Evolutionary conservation across 805 yeast species (phyloP), one percentile per base, ranked within the genome.

Genomic region (fission yeast (Schizosaccharomyces pombe)): DNA sequence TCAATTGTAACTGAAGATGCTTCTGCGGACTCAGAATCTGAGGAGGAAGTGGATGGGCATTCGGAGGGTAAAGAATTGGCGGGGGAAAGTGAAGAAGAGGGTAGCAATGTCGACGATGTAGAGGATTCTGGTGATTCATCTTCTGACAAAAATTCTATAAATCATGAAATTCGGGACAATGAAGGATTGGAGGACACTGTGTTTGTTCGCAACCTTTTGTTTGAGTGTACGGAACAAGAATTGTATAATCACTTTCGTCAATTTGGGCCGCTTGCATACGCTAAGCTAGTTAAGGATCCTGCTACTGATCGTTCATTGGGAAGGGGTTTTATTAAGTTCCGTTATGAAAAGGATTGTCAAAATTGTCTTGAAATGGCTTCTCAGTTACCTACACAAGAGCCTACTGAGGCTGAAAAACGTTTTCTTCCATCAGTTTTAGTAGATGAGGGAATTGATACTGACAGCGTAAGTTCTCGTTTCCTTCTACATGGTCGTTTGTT

Each of bases 401-500:
- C 78, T 12, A 75, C 82, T 4, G 64, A 75, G 0, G 78, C 86
- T 3, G 52, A 55, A 34, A 57, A 62, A 22, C 70, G 85, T 63
- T 73, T 91, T 61, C 79, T 91, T 56, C 81, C 96, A 11, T 98
- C 89, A 65, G 96, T 89, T 65, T 26, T 43, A 6, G 49, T 26
- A 16, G 49, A 43, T 8, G 49, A 43, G 26, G 8, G 14, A 22
- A 94, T 85, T 52, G 78, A 85, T 31, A 83, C 94, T 26, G 77
- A 75, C 54, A 30, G 14, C 29, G 30, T 22, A 16, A 24, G 16
- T 1, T 19, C 49, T 26, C 28, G 67, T 16, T 91, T 89, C 60
- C 95, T 89, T 19, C 85, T 79, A 64, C 91, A 89, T 63, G 96
- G 97, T 30, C 80, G 98, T 63, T 81, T 91, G 39, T 68, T 91